These are phyloP conservation scores for baker's yeast (Saccharomyces cerevisiae) DNA, from an alignment of 805 yeast genomes.

Conservation along the genomic window DNA sequence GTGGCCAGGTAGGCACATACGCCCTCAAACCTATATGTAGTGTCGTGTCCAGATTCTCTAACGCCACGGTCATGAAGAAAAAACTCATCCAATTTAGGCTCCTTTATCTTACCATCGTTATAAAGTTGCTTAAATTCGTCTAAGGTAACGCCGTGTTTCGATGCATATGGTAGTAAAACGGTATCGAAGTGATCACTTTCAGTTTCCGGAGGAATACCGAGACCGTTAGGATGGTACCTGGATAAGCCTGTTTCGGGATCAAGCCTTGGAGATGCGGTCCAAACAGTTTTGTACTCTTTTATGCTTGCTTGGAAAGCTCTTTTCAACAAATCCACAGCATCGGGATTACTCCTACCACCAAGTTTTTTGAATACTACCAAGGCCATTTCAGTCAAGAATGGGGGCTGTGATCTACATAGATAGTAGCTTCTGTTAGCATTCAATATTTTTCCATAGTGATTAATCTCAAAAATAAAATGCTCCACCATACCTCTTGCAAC, in stretches of 20 bases:
- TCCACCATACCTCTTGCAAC: slow-evolving; percentile 86
- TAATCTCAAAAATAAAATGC: slow-evolving; percentile 83
- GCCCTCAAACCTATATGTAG: slow-evolving; percentile 83
- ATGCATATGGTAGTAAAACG: slow-evolving; percentile 58
- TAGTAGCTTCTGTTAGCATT: slow-evolving; percentile 93
- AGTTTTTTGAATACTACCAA: slow-evolving; percentile 55
- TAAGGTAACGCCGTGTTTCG: slow-evolving; percentile 48
- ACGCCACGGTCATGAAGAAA: slow-evolving; percentile 90
- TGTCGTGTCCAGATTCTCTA: slow-evolving; percentile 94
- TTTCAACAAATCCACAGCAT: slow-evolving; percentile 51
- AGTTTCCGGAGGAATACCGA: slow-evolving; percentile 95
- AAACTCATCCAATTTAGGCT: slow-evolving; percentile 80
- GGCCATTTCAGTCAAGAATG: slow-evolving; percentile 91
- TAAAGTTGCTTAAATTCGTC: slow-evolving; percentile 63
- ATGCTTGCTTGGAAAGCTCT: slow-evolving; percentile 72
- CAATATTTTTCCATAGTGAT: slow-evolving; percentile 82
- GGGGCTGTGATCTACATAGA: slow-evolving; percentile 90
- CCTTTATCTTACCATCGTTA: slow-evolving; percentile 55
- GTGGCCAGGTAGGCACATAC: slow-evolving; percentile 85
- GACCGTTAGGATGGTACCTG: slow-evolving; percentile 81
- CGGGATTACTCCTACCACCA: slow-evolving; percentile 38
- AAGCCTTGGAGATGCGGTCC: slow-evolving; percentile 68
- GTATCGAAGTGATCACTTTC: slow-evolving; percentile 81
- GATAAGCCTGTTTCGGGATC: slow-evolving; percentile 74
- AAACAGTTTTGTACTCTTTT: slow-evolving; percentile 72